Percentiles rank a stretch among this genome's conserved stretches.
phyloP scores from a whole-genome alignment of 2,329 filamentous ascomycete species.

The Atkinsonella texensis region DNA sequence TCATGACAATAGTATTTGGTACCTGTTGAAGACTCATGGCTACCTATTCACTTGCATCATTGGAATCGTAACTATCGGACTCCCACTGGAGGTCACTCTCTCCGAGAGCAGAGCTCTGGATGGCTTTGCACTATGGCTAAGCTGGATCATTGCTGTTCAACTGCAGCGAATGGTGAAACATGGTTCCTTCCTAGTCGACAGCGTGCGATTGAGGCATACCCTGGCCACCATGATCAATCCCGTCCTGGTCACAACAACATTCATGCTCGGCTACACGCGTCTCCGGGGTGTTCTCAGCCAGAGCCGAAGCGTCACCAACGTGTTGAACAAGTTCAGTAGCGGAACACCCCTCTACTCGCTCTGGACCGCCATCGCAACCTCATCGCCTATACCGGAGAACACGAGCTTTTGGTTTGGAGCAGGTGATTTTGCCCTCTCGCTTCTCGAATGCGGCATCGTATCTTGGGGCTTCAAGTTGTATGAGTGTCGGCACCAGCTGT shows the following conservation, averaged over 20 bases:
- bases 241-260: constrained; percentile 34
- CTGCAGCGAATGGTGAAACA: constrained; percentile 26
- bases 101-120: constrained; percentile 30
- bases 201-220: constrained; percentile 15
- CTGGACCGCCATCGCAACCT: constrained; percentile 17
- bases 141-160: constrained; percentile 33
- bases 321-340: constrained; percentile 20
- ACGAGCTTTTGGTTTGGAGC: constrained; percentile 27
- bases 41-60: constrained; percentile 21
- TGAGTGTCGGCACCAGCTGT: constrained; percentile 34
- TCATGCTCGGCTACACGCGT: constrained; percentile 31
- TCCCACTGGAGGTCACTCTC: constrained; percentile 25
- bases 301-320: constrained; percentile 16
- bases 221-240: constrained; percentile 33
- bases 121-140: constrained; percentile 32
- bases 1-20: constrained; percentile 3
- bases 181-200: background rate
- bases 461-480: constrained; percentile 42
- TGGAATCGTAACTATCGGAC: constrained; percentile 24
- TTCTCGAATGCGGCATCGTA: constrained; percentile 39
- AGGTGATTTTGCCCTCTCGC: constrained; percentile 34
- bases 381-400: constrained; percentile 7
- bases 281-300: constrained; percentile 23
- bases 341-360: constrained; percentile 23
- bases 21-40: constrained; percentile 6